A percentile compares a stretch with the other conserved stretches of the same genome.
These are phyloP conservation scores for Hygrophoropsis aurantiaca DNA, from an alignment of 768 basidiomycete species.

Conservation along the genomic window DNA sequence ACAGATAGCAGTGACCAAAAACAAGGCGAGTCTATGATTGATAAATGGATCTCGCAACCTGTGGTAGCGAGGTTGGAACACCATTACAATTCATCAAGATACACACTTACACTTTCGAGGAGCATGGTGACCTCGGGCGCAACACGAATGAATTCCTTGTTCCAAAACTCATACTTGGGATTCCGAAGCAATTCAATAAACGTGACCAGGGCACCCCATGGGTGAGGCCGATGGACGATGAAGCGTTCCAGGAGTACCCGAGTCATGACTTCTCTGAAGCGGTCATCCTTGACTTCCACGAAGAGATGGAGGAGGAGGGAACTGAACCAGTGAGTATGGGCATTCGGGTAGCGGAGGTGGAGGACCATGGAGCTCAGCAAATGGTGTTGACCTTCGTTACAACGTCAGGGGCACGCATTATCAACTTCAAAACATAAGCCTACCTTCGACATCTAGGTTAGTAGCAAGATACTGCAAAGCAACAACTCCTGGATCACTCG, in stretches of 20 bases:
- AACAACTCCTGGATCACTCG: constrained; percentile 81
- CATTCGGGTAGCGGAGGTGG: constrained; percentile 96
- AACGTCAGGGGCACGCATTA: background rate
- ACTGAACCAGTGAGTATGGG: constrained; percentile 98
- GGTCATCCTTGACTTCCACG: constrained; percentile 71
- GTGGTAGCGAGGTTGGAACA: constrained; percentile 13
- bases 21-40: constrained; percentile 65
- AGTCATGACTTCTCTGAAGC: constrained; percentile 79
- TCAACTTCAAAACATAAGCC: constrained; percentile 19
- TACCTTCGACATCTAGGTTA: constrained; percentile 90
- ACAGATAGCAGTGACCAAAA: constrained; percentile 78
- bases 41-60: constrained; percentile 81
- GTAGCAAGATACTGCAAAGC: constrained; percentile 80
- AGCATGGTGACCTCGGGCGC: constrained; percentile 85
- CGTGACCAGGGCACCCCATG: constrained; percentile 92
- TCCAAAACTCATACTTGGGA: constrained; percentile 89
- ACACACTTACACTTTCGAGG: constrained; percentile 71
- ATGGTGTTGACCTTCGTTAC: constrained; percentile 82
- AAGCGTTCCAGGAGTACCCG: constrained; percentile 92
- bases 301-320: constrained; percentile 88
- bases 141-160: constrained; percentile 80
- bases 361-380: constrained; percentile 89
- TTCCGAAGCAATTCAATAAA: constrained; percentile 94
- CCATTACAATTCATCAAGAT: constrained; percentile 1
- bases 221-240: constrained; percentile 92